Evolutionary conservation across 306 rosid species (phyloP).

Genomic region (Cicer cuneatum): DNA sequence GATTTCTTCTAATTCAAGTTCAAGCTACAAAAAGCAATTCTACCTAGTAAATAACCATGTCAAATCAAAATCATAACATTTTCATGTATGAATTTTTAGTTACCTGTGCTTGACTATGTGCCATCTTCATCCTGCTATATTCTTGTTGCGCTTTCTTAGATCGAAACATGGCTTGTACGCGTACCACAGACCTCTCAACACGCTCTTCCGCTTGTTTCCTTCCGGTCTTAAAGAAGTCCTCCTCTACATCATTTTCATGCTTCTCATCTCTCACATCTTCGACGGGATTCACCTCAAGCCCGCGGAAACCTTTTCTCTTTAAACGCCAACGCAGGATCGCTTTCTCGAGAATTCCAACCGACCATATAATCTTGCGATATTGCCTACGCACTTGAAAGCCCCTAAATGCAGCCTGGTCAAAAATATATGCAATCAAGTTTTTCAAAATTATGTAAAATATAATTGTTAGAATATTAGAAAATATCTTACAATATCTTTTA

Average conservation of each 20-base stretch:
- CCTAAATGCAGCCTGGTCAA: slow-evolving; percentile 86
- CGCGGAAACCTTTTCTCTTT: slow-evolving; percentile 92
- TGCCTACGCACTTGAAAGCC: slow-evolving; percentile 83
- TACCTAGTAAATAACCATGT: slow-evolving; percentile 29
- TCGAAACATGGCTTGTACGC: slow-evolving; percentile 92
- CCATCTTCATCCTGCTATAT: slow-evolving; percentile 82
- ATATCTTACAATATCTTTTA: no score
- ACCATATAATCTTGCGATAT: slow-evolving; percentile 85
- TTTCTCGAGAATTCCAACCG: slow-evolving; percentile 95
- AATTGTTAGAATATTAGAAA: no score
- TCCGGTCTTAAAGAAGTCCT: slow-evolving; percentile 72
- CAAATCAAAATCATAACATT: slow-evolving; percentile 8
- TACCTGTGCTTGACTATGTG: slow-evolving; percentile 73
- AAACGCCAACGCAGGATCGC: slow-evolving; percentile 89
- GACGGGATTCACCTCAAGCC: slow-evolving; percentile 71
- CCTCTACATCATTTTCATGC: slow-evolving; percentile 71
- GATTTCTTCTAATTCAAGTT: slow-evolving; percentile 62
- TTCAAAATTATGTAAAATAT: slow-evolving; percentile 34
- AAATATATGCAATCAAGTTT: slow-evolving; percentile 42
- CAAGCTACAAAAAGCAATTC: slow-evolving; percentile 66
- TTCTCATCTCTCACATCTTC: slow-evolving; percentile 44
- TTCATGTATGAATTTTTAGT: slow-evolving; percentile 21
- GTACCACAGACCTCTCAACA: slow-evolving; percentile 72
- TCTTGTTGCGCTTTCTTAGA: slow-evolving; percentile 94
- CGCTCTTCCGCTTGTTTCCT: slow-evolving; percentile 91